A percentile compares a stretch with the other conserved stretches of the same genome.
Evolutionary conservation across 1,284 basidiomycete genomes (phyloP).

Genomic region (Cryptococcus hybrid): DNA sequence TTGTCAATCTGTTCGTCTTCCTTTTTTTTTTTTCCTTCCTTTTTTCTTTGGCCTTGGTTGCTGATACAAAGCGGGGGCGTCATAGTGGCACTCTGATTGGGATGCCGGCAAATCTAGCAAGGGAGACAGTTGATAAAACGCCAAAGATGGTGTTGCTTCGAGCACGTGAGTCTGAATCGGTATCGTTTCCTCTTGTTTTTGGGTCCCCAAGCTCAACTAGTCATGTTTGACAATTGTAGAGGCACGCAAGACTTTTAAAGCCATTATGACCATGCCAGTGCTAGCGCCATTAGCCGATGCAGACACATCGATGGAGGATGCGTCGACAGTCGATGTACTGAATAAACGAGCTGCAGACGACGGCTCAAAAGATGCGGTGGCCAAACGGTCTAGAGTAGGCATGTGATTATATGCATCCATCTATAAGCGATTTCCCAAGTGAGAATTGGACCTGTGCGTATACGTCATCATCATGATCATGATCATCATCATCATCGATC

Average conservation of each 20-base stretch:
- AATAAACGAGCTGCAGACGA: conserved; percentile 1
- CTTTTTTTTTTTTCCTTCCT: too few relatives aligned
- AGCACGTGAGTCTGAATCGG: conserved; percentile 38
- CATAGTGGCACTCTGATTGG: conserved; percentile 44
- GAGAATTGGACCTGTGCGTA: not conserved
- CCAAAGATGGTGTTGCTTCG: conserved; percentile 43
- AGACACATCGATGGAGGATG: too few relatives aligned
- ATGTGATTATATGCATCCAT: not conserved
- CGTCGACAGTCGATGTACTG: too few relatives aligned
- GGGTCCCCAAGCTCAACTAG: not conserved
- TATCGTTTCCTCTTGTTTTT: not conserved
- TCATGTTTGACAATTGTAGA: conserved; percentile 22
- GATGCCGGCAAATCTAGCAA: conserved; percentile 26
- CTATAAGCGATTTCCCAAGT: not conserved
- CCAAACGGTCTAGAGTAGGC: not conserved
- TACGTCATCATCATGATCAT: not conserved
- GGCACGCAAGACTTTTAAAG: conserved; percentile 46
- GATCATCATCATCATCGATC: not conserved
- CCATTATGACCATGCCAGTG: conserved; percentile 37
- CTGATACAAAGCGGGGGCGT: too few relatives aligned
- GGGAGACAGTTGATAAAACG: conserved; percentile 37
- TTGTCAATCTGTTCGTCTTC: conserved; percentile 44
- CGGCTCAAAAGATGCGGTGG: not conserved
- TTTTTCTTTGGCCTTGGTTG: too few relatives aligned
- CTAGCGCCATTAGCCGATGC: conserved; percentile 11